Base-by-base conservation (phyloP, 2,329 filamentous ascomycete species). In the Talaromyces sp. region DNA sequence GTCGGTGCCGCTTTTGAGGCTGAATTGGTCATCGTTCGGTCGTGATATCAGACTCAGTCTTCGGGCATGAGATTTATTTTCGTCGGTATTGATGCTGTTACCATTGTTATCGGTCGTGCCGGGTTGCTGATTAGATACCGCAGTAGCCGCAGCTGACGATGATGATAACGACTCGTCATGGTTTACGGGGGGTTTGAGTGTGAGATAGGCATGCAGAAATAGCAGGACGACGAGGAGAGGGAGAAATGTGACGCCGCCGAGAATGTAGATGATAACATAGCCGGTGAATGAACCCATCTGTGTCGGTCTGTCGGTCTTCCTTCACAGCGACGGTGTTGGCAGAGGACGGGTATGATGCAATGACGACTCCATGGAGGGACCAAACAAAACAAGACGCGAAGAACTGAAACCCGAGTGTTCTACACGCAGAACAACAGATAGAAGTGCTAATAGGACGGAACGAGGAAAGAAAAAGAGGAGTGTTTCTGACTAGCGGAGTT, bases 181-280 rank as follows among this genome's bases (percentile, higher is more conserved):
- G 8, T 50, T 54, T 47, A 57, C 37, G 27, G 60, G 68, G 41
- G 68, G 66, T 25, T 90, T 90, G 62, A 92, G 84, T 13, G 87
- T 87, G 65, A 89, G 80, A 80, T 93, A 89, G 69, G 87, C 87
- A 76, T 93, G 87, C 39, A 87, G 74, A 62, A 93, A 74, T 64
- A 91, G 71, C 57, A 85, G 77, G 54, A 80, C 74, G 61, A 93
- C 68, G 66, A 93, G 72, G 3, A 96, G 81, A 35, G 93, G 93
- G 66, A 97, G 75, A 75, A 97, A 94, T 65, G 93, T 97, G 74
- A 97, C 77, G 72, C 93, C 94, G 78, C 93, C 93, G 66, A 96
- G 80, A 69, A 96, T 76, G 83, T 97, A 97, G 76, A 90, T 85
- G 73, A 90, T 77, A 69, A 96, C 82, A 73, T 94, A 88, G 71